Conservation (phyloP, 106 monocot genomes). For the Narthecium ossifragum region DNA sequence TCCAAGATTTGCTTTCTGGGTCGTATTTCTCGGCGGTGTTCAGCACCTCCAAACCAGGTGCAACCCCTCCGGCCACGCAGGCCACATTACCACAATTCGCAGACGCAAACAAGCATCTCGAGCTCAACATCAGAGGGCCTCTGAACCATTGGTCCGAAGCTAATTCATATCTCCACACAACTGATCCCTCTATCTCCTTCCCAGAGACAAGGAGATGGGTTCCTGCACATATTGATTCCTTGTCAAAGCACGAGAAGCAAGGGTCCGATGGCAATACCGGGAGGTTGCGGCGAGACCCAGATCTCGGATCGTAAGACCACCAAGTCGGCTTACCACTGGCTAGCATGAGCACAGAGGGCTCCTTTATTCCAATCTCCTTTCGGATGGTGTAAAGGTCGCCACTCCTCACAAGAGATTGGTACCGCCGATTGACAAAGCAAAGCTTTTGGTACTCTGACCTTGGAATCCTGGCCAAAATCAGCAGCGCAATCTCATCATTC, state of each 20-base stretch:
- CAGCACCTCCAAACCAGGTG: neutral
- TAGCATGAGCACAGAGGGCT: conserved; percentile 23
- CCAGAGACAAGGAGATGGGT: conserved; percentile 37
- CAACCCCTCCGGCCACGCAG: conserved; percentile 30
- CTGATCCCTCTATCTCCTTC: conserved; percentile 19
- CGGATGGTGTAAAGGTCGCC: conserved; percentile 28
- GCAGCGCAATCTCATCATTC: conserved; percentile 30
- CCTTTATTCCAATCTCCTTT: conserved; percentile 14
- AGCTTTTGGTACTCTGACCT: conserved; percentile 21
- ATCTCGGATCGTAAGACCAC: conserved; percentile 25
- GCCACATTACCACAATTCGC: conserved; percentile 27
- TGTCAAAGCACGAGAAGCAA: conserved; percentile 28
- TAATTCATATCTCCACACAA: conserved; percentile 33
- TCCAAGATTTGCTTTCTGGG: conserved; percentile 19
- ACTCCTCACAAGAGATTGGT: conserved; percentile 13
- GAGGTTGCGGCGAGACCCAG: conserved; percentile 18
- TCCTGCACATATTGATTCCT: conserved; percentile 27
- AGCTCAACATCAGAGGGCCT: conserved; percentile 23
- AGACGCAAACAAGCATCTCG: conserved; percentile 30
- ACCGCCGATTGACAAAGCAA: conserved; percentile 13
- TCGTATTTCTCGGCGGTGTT: conserved; percentile 31
- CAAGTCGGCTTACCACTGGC: conserved; percentile 30
- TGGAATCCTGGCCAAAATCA: conserved; percentile 27
- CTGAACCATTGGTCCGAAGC: conserved; percentile 18
- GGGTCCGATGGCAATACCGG: conserved; percentile 22